Evolutionary conservation across 2,329 filamentous ascomycete genomes (phyloP).

Genomic region (Akanthomyces lecanii): DNA sequence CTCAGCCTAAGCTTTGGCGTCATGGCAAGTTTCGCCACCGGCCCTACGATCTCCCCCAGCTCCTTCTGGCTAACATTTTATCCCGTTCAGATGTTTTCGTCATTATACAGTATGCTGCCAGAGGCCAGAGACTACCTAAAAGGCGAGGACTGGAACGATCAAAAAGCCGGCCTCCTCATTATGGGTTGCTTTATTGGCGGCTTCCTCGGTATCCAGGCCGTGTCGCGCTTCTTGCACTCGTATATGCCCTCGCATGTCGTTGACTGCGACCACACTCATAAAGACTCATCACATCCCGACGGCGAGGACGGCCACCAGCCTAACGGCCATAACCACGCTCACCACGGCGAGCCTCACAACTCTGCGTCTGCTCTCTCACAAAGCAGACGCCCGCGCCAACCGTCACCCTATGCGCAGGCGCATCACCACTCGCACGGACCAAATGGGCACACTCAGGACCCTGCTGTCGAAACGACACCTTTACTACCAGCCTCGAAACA

Average conservation of each 20-base stretch:
- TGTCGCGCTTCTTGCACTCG: constrained; percentile 68
- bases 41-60: neutral
- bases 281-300: constrained; percentile 42
- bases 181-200: constrained; percentile 67
- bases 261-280: constrained; percentile 72
- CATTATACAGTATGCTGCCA: constrained; percentile 89
- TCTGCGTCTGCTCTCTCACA: neutral
- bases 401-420: constrained; percentile 22
- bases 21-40: constrained; percentile 62
- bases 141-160: constrained; percentile 62
- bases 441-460: constrained; percentile 20
- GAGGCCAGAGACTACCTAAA: constrained; percentile 75
- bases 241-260: constrained; percentile 76
- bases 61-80: neutral
- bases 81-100: constrained; percentile 70
- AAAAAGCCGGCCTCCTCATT: constrained; percentile 63
- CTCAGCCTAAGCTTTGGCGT: constrained; percentile 92
- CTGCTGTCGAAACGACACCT: constrained; percentile 44
- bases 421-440: constrained; percentile 21
- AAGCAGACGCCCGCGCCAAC: constrained; percentile 27
- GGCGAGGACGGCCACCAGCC: constrained; percentile 9
- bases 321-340: constrained; percentile 1
- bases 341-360: constrained; percentile 1
- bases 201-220: constrained; percentile 68
- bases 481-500: constrained; percentile 35